Evolutionary conservation across 768 basidiomycete genomes (phyloP).

Genomic region (Clitopilus passeckerianus): DNA sequence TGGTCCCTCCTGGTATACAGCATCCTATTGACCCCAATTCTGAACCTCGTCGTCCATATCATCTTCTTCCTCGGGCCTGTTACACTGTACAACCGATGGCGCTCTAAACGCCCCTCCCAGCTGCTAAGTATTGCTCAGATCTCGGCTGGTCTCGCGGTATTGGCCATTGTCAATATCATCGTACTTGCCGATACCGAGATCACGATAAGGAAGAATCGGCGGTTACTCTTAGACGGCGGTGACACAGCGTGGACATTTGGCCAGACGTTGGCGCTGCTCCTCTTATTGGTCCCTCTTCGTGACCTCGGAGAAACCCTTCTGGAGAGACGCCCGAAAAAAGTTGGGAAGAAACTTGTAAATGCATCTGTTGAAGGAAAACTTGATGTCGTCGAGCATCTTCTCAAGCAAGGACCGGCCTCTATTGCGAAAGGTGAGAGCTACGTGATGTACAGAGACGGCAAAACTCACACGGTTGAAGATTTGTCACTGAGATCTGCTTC

Average conservation of each 20-base stretch:
- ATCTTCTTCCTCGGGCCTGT: background rate
- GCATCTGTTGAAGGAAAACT: background rate
- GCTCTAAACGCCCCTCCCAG: no score
- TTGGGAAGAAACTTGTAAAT: background rate
- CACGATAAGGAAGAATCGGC: background rate
- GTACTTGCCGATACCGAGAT: background rate
- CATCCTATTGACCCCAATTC: background rate
- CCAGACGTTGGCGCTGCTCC: constrained; percentile 2
- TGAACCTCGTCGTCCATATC: background rate
- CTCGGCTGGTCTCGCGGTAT: background rate
- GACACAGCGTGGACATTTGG: constrained; percentile 5
- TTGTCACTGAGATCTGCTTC: no score
- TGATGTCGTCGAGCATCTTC: background rate
- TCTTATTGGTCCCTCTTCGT: constrained; percentile 3
- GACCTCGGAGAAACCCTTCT: background rate
- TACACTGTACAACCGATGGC: background rate
- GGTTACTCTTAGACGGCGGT: background rate
- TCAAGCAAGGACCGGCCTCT: background rate
- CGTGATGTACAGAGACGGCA: no score
- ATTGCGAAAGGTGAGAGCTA: background rate
- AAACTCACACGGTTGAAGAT: no score
- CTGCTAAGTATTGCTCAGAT: background rate
- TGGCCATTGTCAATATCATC: background rate
- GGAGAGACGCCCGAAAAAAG: background rate
- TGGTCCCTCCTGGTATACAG: background rate